Conservation (phyloP, 2,329 filamentous ascomycete genomes). For the Claviceps africana region DNA sequence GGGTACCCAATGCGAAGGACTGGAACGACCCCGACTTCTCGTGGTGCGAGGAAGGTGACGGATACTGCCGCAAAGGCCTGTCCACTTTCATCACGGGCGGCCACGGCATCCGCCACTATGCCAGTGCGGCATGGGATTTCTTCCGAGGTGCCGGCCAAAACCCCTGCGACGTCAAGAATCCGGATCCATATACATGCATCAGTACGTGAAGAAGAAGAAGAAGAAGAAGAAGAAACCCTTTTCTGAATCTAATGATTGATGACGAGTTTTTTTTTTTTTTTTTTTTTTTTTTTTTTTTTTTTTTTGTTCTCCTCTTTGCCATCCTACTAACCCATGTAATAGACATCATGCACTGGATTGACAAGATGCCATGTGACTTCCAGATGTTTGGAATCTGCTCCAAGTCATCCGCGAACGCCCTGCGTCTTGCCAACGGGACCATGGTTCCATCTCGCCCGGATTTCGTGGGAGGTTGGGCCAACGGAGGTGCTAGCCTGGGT, state of each 20-base stretch:
- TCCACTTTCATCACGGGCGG: conserved; percentile 28
- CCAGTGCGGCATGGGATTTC: conserved; percentile 28
- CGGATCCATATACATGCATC: background rate
- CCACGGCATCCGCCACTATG: conserved; percentile 26
- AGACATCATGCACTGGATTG: conserved; percentile 3
- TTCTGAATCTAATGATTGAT: too few relatives aligned
- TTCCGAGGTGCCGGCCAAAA: conserved; percentile 26
- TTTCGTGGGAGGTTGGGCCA: background rate
- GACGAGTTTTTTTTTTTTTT: too few relatives aligned
- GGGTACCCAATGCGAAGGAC: conserved; percentile 19
- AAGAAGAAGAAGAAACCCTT: too few relatives aligned
- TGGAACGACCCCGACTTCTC: conserved; percentile 30
- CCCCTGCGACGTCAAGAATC: conserved; percentile 12
- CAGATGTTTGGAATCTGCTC: conserved; percentile 3
- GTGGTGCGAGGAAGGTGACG: conserved; percentile 23
- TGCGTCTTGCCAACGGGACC: background rate
- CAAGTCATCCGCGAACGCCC: background rate
- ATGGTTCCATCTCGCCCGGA: background rate
- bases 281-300: too few relatives aligned
- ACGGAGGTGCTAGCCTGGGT: background rate
- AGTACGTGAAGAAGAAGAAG: background rate
- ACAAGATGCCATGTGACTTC: background rate
- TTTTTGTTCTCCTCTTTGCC: too few relatives aligned
- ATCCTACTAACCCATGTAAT: background rate
- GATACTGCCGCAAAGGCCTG: conserved; percentile 26